Evolutionary conservation across 2,329 filamentous ascomycete species (phyloP), one percentile per base, ranked within the genome.

Genomic region (Tolypocladium tropicale): DNA sequence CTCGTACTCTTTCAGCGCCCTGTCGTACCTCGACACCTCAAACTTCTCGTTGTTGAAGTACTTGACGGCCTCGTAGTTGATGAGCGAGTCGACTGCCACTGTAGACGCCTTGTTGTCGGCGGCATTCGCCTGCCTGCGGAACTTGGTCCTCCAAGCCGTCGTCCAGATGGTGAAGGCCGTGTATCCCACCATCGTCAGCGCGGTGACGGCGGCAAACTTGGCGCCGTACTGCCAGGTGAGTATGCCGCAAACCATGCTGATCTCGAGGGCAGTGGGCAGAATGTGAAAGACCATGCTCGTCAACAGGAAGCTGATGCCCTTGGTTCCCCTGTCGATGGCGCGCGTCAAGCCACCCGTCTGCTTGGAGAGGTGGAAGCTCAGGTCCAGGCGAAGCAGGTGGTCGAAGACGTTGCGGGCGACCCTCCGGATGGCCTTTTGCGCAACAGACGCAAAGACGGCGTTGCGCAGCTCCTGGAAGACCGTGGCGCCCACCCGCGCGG

Each of bases 1-100:
- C 70, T 99, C 90, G 70, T 99, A 99, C 57, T 86, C 81, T 61
- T 85, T 81, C 28, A 99, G 77, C 0, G 94, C 91, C 64, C 86
- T 83, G 71, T 97, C 92, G 70, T 99, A 99, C 46, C 94, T 84
- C 34, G 82, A 81, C 48, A 96, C 90, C 74, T 99, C 94, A 62
- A 91, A 97, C 62, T 88, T 90, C 68, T 99, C 95, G 67, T 99
- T 99, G 76, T 99, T 99, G 76, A 97, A 99, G 75, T 97, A 96
- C 74, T 99, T 99, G 68, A 99, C 94, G 16, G 95, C 93, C 72
- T 99, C 94, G 67, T 96, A 99, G 75, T 99, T 99, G 77, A 99
- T 96, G 53, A 99, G 76, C 0, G 92, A 96, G 73, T 99, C 94
- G 1, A 97, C 92, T 0, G 93, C 93, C 9, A 97, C 90, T 0